Base-by-base conservation (phyloP, 225 moss, liverwort and hornwort species). In the Asterella californica region DNA sequence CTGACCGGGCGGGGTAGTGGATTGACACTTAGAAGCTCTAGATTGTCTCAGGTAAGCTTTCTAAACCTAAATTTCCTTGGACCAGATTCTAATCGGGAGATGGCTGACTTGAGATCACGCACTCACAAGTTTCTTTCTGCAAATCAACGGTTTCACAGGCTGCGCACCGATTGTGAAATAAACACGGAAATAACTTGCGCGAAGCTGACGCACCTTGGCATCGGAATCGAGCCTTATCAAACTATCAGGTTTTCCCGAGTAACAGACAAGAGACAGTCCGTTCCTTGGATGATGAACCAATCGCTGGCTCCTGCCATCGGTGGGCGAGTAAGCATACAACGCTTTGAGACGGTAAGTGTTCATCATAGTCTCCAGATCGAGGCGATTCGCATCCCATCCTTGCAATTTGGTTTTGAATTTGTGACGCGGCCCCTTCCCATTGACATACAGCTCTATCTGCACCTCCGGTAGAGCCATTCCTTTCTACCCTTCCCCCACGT, bases 151-250 rank as follows among this genome's bases (percentile, higher is more conserved):
- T 27, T 25, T 61, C 36, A 69, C 37, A 38, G 69, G 19, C 15
- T 42, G 38, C 8, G 5, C 36, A 42, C 22, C 42, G n/a, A 36
- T 34, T 27, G 27, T 4, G 27, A 21, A 27, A 61, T 21, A 61
- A 0, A 27, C 0, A 46, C 24, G 45, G 32, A 33, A 34, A 73
- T 15, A 10, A 63, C 10, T 38, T 64, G 34, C 5, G 29, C 6
- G 15, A 49, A 33, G 53, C 70, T 30, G 25, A 79, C 81, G 54
- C 72, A 87, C 87, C 83, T 87, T 79, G 0, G 87, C 79, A 65
- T 88, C 87, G 22, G 87, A 88, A 83, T 88, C 87, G 0, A 88
- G 84, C 18, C 87, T 79, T 25, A 88, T 88, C 21, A 85, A 10
- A 33, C 75, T 62, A 22, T 82, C 84, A 21, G 85, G 87, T 80